A percentile compares a stretch with the other conserved stretches of the same genome.
Conservation (phyloP, 192 early-diverging fungal genomes). For the Haplosporangium gracile region DNA sequence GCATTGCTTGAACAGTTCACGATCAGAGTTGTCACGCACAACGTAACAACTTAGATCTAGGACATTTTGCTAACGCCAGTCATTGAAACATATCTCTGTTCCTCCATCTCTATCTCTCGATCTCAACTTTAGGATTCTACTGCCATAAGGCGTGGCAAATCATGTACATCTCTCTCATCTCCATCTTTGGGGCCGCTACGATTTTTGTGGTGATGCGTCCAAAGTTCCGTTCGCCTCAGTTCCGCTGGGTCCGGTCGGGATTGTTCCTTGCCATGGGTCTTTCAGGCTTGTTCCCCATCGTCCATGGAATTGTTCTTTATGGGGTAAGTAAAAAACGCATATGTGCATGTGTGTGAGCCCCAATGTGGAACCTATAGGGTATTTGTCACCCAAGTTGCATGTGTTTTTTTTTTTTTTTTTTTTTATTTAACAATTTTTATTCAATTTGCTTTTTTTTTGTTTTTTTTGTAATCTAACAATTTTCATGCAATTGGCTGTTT, state of each 20-base stretch:
- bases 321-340: conserved; percentile 65
- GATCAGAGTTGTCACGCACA: background rate
- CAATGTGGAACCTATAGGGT: background rate
- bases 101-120: background rate
- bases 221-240: conserved; percentile 79
- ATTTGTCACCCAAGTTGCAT: background rate
- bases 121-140: conserved; percentile 55
- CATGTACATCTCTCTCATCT: conserved; percentile 73
- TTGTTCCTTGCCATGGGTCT: conserved; percentile 87
- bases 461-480: background rate
- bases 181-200: conserved; percentile 72
- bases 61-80: background rate
- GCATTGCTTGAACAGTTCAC: background rate
- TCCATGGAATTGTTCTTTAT: conserved; percentile 76
- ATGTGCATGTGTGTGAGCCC: background rate
- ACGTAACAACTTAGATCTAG: background rate
- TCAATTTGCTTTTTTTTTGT: background rate
- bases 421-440: background rate
- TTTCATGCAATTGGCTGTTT: conserved; percentile 3
- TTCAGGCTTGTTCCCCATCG: conserved; percentile 77
- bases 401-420: background rate
- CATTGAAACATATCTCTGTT: background rate
- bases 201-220: conserved; percentile 35
- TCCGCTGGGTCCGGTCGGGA: conserved; percentile 81
- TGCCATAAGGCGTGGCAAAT: conserved; percentile 59